phyloP scores from a whole-genome alignment of 78 protist genomes.

The Dictyostelium firmibasis region DNA sequence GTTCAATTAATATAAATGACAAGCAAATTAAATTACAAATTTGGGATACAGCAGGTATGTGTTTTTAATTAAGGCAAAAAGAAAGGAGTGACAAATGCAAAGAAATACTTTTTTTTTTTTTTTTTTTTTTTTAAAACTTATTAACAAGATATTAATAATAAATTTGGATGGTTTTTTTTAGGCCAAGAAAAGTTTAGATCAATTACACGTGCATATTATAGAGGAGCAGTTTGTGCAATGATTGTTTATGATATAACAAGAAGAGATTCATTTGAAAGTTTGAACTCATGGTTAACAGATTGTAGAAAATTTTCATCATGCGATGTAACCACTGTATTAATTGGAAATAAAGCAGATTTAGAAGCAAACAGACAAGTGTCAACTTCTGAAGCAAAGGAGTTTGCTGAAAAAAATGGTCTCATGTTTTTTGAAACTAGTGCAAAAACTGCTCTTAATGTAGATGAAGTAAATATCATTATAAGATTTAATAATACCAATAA shows the following conservation, averaged over 20 bases:
- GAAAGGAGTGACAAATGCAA: no score
- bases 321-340: slow-evolving; percentile 95
- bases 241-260: slow-evolving; percentile 89
- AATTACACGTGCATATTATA: slow-evolving; percentile 98
- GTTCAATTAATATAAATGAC: slow-evolving; percentile 92
- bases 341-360: slow-evolving; percentile 97
- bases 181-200: slow-evolving; percentile 95
- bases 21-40: slow-evolving; percentile 97
- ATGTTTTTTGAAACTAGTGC: slow-evolving; percentile 98
- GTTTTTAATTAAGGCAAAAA: no score
- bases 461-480: slow-evolving; percentile 63
- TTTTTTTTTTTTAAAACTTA: no score
- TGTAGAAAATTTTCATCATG: slow-evolving; percentile 90
- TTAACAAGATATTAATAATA: no score
- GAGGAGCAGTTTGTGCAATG: slow-evolving; percentile 96
- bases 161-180: no score
- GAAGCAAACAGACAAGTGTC: slow-evolving; percentile 88
- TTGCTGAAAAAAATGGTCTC: slow-evolving; percentile 85
- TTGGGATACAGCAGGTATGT: slow-evolving; percentile 97
- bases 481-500: no score
- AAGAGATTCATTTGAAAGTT: slow-evolving; percentile 97
- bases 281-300: slow-evolving; percentile 93
- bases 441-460: slow-evolving; percentile 97
- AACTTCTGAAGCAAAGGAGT: slow-evolving; percentile 74
- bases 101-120: no score